Evolutionary conservation across 306 rosid species (phyloP).

Genomic region (Ziziphus jujuba): DNA sequence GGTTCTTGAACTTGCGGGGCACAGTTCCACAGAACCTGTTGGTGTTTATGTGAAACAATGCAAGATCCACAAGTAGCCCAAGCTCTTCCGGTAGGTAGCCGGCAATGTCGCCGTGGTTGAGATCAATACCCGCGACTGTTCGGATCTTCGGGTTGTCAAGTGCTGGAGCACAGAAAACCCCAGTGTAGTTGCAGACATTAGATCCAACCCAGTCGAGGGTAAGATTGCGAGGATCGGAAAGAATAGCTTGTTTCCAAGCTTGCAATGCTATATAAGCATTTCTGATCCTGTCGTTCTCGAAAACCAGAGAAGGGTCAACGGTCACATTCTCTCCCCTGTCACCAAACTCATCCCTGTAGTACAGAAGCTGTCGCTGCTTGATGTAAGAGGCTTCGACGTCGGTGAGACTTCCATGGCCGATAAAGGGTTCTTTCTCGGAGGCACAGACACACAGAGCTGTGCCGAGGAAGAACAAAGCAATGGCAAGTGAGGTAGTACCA

Average conservation of each 20-base stretch:
- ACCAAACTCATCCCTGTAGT: constrained; percentile 75
- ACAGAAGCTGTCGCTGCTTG: constrained; percentile 78
- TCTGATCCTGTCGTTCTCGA: constrained; percentile 61
- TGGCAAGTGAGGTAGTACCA: constrained; percentile 13
- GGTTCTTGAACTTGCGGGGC: constrained; percentile 56
- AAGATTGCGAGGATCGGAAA: constrained; percentile 69
- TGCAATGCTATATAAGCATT: constrained; percentile 77
- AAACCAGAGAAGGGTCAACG: constrained; percentile 64
- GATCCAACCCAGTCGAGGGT: constrained; percentile 75
- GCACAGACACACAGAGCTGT: constrained; percentile 20
- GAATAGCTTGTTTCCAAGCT: constrained; percentile 82
- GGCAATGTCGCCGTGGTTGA: constrained; percentile 94
- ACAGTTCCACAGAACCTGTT: constrained; percentile 91
- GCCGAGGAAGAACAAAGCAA: constrained; percentile 24
- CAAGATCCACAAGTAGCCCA: constrained; percentile 66
- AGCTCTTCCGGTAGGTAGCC: constrained; percentile 93
- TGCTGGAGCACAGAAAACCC: constrained; percentile 73
- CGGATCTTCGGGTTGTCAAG: constrained; percentile 53
- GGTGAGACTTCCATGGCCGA: constrained; percentile 55
- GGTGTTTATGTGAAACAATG: constrained; percentile 74
- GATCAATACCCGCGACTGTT: constrained; percentile 93
- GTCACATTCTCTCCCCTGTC: constrained; percentile 76
- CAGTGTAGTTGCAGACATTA: constrained; percentile 61
- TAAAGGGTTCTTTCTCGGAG: not conserved
- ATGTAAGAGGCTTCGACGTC: constrained; percentile 56